Base-by-base conservation (phyloP, 495 filamentous ascomycete genomes). In the Aspergillus conjunctus region DNA sequence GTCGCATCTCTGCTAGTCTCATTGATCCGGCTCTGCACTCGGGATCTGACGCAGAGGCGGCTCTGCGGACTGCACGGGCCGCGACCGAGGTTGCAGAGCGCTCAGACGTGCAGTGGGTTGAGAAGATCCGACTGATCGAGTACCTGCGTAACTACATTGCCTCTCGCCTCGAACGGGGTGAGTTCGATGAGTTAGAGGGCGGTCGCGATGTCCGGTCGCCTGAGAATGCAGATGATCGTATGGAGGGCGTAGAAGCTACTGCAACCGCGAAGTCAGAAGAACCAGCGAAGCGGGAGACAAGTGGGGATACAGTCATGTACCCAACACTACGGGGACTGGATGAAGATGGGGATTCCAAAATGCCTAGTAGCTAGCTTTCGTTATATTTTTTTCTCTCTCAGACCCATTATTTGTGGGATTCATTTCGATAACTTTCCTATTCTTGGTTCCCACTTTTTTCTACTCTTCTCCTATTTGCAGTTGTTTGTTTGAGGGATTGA, bases 51-150 rank as follows among this genome's bases (percentile, higher is more conserved):
- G 74, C 73, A 4, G 79, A 80, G 60, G 68, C 76, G 34, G 72
- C 74, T 10, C 70, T 75, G 55, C 76, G 74, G 20, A 78, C 76
- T 39, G 78, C 77, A 1, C 75, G 75, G 50, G 76, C 77, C 2
- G 78, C 78, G 26, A 76, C 75, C 1, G 74, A 78, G 66, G 80
- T 71, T 65, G 78, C 75, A 14, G 79, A 72, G 69, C 75, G 71
- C n/a, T 77, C 74, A 51, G 85, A 93, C 64, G 89, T 91, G 60
- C 79, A 82, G 37, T 95, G 91, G 91, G 83, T 96, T 11, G 88
- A 92, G 66, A 89, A 92, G 73, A 86, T 92, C 58, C 89, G 91
- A 30, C 81, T 88, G 41, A 87, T 95, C 53, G 91, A 95, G 74
- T 82, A 79, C 43, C 80, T 96, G 46, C 82, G 90, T 37, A 81